Conservation (phyloP, 1,139 yeast species). For the Candida sp. region DNA sequence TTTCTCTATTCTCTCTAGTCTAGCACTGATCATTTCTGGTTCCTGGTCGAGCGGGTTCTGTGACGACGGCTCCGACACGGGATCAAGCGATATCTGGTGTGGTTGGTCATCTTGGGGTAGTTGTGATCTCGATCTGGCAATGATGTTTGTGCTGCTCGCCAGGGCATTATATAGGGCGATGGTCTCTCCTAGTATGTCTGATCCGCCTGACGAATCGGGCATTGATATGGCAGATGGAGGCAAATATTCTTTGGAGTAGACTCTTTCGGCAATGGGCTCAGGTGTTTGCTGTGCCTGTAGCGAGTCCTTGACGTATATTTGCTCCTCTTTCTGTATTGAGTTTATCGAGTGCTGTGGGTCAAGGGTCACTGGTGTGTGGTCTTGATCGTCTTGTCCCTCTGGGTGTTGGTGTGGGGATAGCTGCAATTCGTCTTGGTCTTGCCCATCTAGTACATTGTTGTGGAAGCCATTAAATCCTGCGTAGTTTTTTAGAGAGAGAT, state of each 20-base stretch:
- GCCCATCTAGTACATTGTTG: slow-evolving; percentile 3
- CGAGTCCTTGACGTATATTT: not conserved
- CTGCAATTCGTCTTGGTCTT: not conserved
- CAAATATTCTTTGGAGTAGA: not conserved
- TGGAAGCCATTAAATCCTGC: not conserved
- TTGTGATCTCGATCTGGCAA: not conserved
- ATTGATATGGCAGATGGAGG: slow-evolving; percentile 5
- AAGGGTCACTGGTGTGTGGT: slow-evolving; percentile 11
- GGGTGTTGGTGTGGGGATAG: slow-evolving; percentile 4
- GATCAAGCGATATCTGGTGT: not conserved
- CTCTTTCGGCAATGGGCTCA: too few relatives aligned
- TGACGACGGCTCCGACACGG: not conserved
- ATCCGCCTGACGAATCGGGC: slow-evolving; percentile 2
- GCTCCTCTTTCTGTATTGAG: slow-evolving; percentile 6
- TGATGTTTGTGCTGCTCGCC: slow-evolving; percentile 3
- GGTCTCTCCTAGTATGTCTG: slow-evolving; percentile 8
- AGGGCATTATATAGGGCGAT: slow-evolving; percentile 7
- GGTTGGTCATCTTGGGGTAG: slow-evolving; percentile 1
- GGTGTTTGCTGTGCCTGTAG: slow-evolving; percentile 1
- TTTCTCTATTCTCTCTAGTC: slow-evolving; percentile 11
- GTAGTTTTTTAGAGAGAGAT: slow-evolving; percentile 17
- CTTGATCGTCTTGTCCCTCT: slow-evolving; percentile 8
- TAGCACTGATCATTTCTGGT: slow-evolving; percentile 16
- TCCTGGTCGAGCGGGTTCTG: slow-evolving; percentile 9
- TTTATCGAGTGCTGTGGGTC: slow-evolving; percentile 1